Base-by-base conservation (phyloP, 2,329 filamentous ascomycete species). In the Cordyceps tenuipes region DNA sequence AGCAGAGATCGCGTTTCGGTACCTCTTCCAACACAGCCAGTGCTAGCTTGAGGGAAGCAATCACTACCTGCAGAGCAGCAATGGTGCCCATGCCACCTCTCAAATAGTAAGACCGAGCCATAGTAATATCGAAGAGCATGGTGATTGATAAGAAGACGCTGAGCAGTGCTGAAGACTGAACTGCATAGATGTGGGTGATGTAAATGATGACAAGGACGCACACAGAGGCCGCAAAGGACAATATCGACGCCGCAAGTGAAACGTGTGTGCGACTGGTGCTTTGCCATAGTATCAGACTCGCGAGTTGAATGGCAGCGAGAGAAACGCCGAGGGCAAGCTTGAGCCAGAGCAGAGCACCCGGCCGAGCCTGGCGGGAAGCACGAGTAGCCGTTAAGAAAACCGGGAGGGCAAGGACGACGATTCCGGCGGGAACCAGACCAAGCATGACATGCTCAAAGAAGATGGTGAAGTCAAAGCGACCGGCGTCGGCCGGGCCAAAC, bases 401-500 rank as follows among this genome's bases (percentile, higher is more conserved):
- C 3, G 54, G 44, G 21, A 43, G 21, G 17, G 46, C 21, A 13
- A 57, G 23, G 31, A 57, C 15, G n/a, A 50, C 2, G 13, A 50
- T 29, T n/a, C 55, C 34, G 39, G 55, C 23, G 9, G 55, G 55
- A 0, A 57, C 55, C 31, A 57, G 31, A 13, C 34, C 46, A 19
- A 57, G 55, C 55, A 57, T 57, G 44, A 15, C 31, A 29, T 34
- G 48, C 48, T 50, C 48, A 29, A 50, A 50, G 15, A 50, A 36
- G 29, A 50, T 34, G 29, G 48, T 50, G n/a, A 50, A 50, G 48
- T 50, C 74, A 68, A 70, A 74, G 65, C 68, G 71, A 53, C 71
- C 73, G 5, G 72, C 68, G 62, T 76, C 74, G 59, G 77, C 70
- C 67, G 76, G 70, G 62, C 72, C 70, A 72, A 75, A 69, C 67